Percentiles rank a stretch among this genome's conserved stretches.
Evolutionary conservation across 768 basidiomycete species (phyloP).

Genomic region (Chalciporus pseudorubinellus): DNA sequence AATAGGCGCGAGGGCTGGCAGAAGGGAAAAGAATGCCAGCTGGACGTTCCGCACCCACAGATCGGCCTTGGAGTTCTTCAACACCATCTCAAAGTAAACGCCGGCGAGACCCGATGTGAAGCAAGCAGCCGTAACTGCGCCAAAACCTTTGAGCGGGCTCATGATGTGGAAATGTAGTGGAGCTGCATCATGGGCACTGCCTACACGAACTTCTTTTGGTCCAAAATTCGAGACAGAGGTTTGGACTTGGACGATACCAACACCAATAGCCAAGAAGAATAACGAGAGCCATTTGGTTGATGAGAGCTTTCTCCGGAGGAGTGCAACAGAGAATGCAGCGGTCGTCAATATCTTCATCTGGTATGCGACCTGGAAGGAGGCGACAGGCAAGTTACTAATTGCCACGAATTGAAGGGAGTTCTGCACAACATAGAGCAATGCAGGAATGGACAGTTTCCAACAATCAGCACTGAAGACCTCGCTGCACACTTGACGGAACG

Average conservation of each 20-base stretch:
- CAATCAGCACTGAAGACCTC: constrained; percentile 90
- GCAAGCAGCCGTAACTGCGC: constrained; percentile 82
- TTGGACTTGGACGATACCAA: constrained; percentile 94
- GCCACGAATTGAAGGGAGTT: constrained; percentile 98
- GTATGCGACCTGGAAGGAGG: constrained; percentile 96
- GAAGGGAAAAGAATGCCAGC: constrained; percentile 83
- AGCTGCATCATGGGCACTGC: constrained; percentile 66
- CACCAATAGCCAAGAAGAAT: constrained; percentile 86
- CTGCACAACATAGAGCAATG: constrained; percentile 92
- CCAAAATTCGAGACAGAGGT: constrained; percentile 40
- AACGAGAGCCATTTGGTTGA: constrained; percentile 84
- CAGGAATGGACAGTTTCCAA: constrained; percentile 98
- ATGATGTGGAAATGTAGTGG: constrained; percentile 65
- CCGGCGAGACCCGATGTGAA: constrained; percentile 89
- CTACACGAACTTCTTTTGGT: constrained; percentile 44
- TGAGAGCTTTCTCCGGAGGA: constrained; percentile 74
- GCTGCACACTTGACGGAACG: constrained; percentile 55
- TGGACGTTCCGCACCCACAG: constrained; percentile 92
- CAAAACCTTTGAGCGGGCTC: constrained; percentile 79
- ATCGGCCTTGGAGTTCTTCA: constrained; percentile 80
- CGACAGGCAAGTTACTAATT: constrained; percentile 90
- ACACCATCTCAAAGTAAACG: constrained; percentile 93
- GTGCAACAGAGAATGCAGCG: constrained; percentile 83
- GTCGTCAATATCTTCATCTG: constrained; percentile 99
- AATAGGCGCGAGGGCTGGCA: constrained; percentile 85